phyloP scores from a whole-genome alignment of 805 yeast species.

The Saturnispora galanensis region DNA sequence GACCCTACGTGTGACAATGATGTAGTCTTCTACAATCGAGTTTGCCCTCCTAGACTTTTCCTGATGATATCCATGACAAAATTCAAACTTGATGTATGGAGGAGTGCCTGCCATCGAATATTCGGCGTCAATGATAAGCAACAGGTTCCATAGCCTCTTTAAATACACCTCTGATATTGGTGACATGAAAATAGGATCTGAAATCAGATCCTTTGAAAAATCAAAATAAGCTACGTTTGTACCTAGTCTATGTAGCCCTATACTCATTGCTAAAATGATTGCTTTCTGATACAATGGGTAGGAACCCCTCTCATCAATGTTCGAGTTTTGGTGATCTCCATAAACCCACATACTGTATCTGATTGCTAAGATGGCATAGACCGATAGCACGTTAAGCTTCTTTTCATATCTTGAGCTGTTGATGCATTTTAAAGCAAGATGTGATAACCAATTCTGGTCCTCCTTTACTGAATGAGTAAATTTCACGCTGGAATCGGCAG shows the following conservation, averaged over 20 bases:
- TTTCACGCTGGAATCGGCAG: not conserved
- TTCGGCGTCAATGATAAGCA: constrained; percentile 10
- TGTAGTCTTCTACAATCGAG: not conserved
- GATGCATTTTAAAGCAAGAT: constrained; percentile 5
- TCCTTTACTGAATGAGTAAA: not conserved
- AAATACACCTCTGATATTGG: not conserved
- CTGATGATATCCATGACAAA: constrained; percentile 9
- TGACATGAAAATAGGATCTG: constrained; percentile 20
- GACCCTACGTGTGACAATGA: not conserved
- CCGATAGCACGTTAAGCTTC: constrained; percentile 2
- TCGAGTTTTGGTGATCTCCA: not conserved
- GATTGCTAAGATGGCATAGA: constrained; percentile 9
- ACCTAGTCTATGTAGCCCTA: constrained; percentile 4
- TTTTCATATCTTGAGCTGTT: constrained; percentile 1
- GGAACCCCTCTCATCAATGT: constrained; percentile 4
- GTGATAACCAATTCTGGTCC: constrained; percentile 1
- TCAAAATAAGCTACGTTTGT: not conserved
- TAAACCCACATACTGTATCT: constrained; percentile 1
- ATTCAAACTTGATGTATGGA: constrained; percentile 11
- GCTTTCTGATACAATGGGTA: constrained; percentile 9
- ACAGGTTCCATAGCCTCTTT: constrained; percentile 14
- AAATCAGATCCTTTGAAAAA: constrained; percentile 11
- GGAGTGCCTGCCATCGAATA: constrained; percentile 10
- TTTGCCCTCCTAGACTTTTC: not conserved
- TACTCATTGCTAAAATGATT: not conserved